Percentiles rank a stretch among this genome's conserved stretches.
These are phyloP conservation scores for Yamadazyma takamatsuzukensis DNA, from an alignment of 805 yeast genomes.

Conservation along the genomic window DNA sequence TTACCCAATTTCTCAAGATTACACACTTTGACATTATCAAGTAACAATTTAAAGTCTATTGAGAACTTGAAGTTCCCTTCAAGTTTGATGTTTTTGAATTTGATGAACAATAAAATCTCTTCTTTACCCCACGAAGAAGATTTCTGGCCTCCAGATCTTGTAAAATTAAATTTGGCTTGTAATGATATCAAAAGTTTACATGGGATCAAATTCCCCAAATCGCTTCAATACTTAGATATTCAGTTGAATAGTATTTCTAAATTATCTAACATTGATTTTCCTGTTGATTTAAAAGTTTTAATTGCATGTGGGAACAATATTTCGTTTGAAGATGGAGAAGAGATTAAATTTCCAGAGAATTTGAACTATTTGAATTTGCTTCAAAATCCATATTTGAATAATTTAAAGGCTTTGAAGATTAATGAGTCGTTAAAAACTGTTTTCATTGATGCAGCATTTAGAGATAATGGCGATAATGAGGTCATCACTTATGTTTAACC, in stretches of 20 bases:
- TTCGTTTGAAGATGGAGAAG: conserved; percentile 12
- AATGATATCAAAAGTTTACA: conserved; percentile 10
- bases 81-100: conserved; percentile 8
- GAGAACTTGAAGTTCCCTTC: conserved; percentile 8
- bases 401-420: conserved; percentile 9
- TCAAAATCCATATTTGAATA: conserved; percentile 12
- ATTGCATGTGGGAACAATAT: conserved; percentile 16
- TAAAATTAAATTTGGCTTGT: conserved; percentile 14
- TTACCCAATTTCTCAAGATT: conserved; percentile 9
- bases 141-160: conserved; percentile 12
- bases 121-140: conserved; percentile 7
- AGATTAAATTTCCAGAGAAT: conserved; percentile 11
- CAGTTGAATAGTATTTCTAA: conserved; percentile 12
- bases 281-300: conserved; percentile 11
- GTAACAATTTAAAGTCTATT: conserved; percentile 6
- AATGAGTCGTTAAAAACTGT: conserved; percentile 11
- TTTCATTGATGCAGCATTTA: conserved; percentile 12
- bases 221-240: conserved; percentile 14
- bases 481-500: conserved; percentile 8
- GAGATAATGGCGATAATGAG: conserved; percentile 3
- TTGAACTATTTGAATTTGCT: conserved; percentile 13
- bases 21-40: conserved; percentile 12
- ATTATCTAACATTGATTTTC: conserved; percentile 10
- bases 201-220: conserved; percentile 11
- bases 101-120: conserved; percentile 12